Base-by-base conservation (phyloP, 2,329 filamentous ascomycete genomes). In the Venturia asperata region DNA sequence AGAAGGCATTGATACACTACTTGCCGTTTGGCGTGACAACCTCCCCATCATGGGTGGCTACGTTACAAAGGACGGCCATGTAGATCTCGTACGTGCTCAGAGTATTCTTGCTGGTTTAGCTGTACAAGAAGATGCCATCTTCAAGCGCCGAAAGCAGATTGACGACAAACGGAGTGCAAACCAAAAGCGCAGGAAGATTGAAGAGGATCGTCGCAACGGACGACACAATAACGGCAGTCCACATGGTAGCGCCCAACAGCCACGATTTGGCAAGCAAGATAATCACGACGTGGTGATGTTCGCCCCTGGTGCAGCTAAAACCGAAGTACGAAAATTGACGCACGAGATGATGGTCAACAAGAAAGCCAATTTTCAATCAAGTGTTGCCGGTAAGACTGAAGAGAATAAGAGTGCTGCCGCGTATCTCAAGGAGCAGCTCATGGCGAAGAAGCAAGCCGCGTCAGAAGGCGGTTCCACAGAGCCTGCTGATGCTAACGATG, bases 371-470 rank as follows among this genome's bases (percentile, higher is more conserved):
- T 82, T 85, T 66, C 65, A 69, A 43, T 58, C 65, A n/a, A 52
- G 62, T 30, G 27, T 63, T 43, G 64, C 61, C 21, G 87, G 87
- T 71, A 86, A 90, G 39, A 93, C 91, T 68, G 79, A 85, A 64
- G 91, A 92, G 64, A 99, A 99, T 78, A 96, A 96, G 77, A 97
- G 91, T 71, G 94, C 94, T 30, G 94, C 94, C 41, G 92, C 91
- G 67, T 89, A 89, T 24, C 79, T 99, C 63, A 95, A 95, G 77
- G 88, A 89, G 70, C 86, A 90, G 71, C 82, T 97, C 65, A 84
- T 92, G 72, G 79, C 76, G 37, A 75, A 74, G 60, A 52, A 47
- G 47, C 37, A 47, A 45, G 27, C 27, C 63, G 39, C 64, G 30
- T 67, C 64, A 47, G 34, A 52, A 27, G 27, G 69, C 39, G 70